Base-by-base conservation (phyloP, 2,329 filamentous ascomycete species). In the Escovopsis weberi region DNA sequence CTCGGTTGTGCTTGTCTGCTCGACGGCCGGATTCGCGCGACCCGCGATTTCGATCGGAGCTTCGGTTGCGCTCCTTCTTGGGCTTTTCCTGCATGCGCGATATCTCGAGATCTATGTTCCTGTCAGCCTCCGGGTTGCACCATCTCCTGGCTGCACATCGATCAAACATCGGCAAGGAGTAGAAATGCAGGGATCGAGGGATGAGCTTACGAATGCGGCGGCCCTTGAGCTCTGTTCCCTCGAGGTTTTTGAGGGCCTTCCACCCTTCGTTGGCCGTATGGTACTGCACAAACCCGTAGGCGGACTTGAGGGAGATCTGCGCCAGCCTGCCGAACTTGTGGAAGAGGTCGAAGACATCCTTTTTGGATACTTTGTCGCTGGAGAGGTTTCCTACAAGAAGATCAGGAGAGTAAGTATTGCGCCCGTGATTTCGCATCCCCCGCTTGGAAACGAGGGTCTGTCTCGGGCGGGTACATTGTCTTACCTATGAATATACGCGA, bases 201-300 rank as follows among this genome's bases (percentile, higher is more conserved):
- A 2, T 15, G 15, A 8, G 18, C 87, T 75, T 68, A 94, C 89
- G 87, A 57, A 96, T 94, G 59, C 87, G 87, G 50, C 88, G 81
- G n/a, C 88, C 89, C 55, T 85, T 77, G 33, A 96, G 78, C 49
- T 86, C 75, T 35, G 78, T 74, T 9, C 85, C 86, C 61, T 96
- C 85, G 47, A 95, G 78, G 33, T 72, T 72, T 33, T 82, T 70
- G 52, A 96, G 72, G 4, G 89, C 89, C 38, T 71, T 69, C 44
- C 74, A 69, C 49, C 87, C 94, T 55, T 89, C 81, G 2, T 74
- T 69, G 4, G 79, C 66, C 28, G 85, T 80, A 50, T 94, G 73
- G 51, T 93, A 98, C 58, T 96, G 91, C 33, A 96, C 87, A 57
- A 96, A 98, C 2, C 91, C 91, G 61, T 94, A 96, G 2, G 88